Evolutionary conservation across 2,329 filamentous ascomycete species (phyloP).

Genomic region (Curvularia lunata): DNA sequence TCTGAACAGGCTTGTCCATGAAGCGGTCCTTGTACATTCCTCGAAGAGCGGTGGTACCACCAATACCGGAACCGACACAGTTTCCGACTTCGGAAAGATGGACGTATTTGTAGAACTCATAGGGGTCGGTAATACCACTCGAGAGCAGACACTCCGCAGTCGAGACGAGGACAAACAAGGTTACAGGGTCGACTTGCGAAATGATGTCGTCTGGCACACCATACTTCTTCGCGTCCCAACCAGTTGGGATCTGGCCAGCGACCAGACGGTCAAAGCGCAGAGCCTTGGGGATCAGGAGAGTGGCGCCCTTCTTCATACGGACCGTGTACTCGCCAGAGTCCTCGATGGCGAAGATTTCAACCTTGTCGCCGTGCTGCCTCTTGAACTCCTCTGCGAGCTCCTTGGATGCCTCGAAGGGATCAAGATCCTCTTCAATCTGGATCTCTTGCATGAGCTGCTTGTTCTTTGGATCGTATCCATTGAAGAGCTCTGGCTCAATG

Average conservation of each 20-base stretch:
- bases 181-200: slow-evolving; percentile 94
- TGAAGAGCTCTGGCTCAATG: slow-evolving; percentile 96
- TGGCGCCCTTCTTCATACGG: slow-evolving; percentile 92
- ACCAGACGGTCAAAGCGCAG: slow-evolving; percentile 96
- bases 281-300: slow-evolving; percentile 94
- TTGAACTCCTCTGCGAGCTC: slow-evolving; percentile 98
- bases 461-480: slow-evolving; percentile 96
- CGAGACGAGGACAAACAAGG: slow-evolving; percentile 91
- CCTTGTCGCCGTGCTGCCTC: slow-evolving; percentile 95
- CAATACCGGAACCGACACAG: slow-evolving; percentile 97
- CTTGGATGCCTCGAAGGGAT: slow-evolving; percentile 96
- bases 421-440: slow-evolving; percentile 94
- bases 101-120: slow-evolving; percentile 99
- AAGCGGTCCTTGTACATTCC: slow-evolving; percentile 99
- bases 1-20: slow-evolving; percentile 96
- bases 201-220: slow-evolving; percentile 98
- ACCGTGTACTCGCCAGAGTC: slow-evolving; percentile 95
- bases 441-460: slow-evolving; percentile 98
- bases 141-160: slow-evolving; percentile 90
- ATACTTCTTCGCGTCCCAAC: slow-evolving; percentile 96
- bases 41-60: slow-evolving; percentile 87
- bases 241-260: slow-evolving; percentile 93
- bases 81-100: slow-evolving; percentile 98
- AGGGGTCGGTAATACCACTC: slow-evolving; percentile 96
- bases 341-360: slow-evolving; percentile 93